phyloP scores from a whole-genome alignment of 2,329 filamentous ascomycete species.

The Lachnellula occidentalis region DNA sequence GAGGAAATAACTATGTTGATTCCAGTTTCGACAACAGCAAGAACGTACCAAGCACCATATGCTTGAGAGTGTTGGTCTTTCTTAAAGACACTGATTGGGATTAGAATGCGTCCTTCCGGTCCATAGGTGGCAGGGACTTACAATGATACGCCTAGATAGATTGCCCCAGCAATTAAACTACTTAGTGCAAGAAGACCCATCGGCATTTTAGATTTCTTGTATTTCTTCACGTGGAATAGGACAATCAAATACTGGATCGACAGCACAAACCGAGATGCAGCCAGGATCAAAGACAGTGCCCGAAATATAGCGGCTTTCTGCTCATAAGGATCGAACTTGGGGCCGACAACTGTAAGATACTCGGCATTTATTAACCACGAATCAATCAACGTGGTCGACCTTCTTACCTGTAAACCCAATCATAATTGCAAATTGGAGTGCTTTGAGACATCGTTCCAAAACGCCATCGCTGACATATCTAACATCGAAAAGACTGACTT shows the following conservation, averaged over 20 bases:
- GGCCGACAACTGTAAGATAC: constrained; percentile 36
- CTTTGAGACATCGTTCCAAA: constrained; percentile 49
- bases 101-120: background rate
- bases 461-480: constrained; percentile 51
- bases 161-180: constrained; percentile 18
- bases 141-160: constrained; percentile 21
- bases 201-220: constrained; percentile 16
- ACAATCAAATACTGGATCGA: constrained; percentile 32
- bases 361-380: too few relatives aligned
- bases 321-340: constrained; percentile 32
- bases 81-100: constrained; percentile 1
- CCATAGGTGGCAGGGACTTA: background rate
- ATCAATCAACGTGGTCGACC: background rate
- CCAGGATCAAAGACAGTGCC: constrained; percentile 31
- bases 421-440: constrained; percentile 33
- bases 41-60: constrained; percentile 19
- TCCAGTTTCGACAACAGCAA: constrained; percentile 18
- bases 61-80: background rate
- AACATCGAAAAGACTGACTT: constrained; percentile 52
- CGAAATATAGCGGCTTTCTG: constrained; percentile 10
- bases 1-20: constrained; percentile 21
- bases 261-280: constrained; percentile 33
- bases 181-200: constrained; percentile 9
- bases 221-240: constrained; percentile 18
- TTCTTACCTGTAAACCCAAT: background rate